These are phyloP conservation scores for Aspergillus ruber DNA, from an alignment of 2,329 filamentous ascomycete genomes.

Conservation along the genomic window DNA sequence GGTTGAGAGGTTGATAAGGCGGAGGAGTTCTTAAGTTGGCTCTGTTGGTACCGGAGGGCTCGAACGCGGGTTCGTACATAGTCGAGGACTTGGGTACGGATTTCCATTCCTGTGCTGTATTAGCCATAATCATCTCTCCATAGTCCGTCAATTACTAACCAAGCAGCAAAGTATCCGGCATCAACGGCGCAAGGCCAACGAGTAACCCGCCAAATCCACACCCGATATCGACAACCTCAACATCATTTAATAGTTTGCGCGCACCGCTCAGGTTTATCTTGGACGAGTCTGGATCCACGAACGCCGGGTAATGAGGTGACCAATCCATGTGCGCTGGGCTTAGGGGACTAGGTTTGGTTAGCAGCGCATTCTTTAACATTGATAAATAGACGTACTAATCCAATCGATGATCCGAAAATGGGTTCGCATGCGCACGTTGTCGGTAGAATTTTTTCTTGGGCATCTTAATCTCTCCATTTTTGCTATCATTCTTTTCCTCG, in stretches of 20 bases:
- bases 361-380: background rate
- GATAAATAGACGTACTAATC: constrained; percentile 61
- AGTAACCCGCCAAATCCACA: constrained; percentile 92
- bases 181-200: constrained; percentile 71
- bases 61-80: constrained; percentile 84
- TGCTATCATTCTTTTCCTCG: constrained; percentile 15
- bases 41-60: constrained; percentile 58
- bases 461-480: constrained; percentile 46
- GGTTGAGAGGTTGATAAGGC: background rate
- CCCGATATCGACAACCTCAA: constrained; percentile 93
- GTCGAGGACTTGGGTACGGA: constrained; percentile 80
- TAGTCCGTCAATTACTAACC: constrained; percentile 46
- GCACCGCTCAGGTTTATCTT: constrained; percentile 26
- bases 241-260: constrained; percentile 55
- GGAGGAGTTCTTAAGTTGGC: constrained; percentile 15
- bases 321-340: constrained; percentile 85
- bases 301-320: constrained; percentile 75
- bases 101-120: constrained; percentile 63
- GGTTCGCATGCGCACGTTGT: constrained; percentile 94
- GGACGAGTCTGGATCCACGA: constrained; percentile 41
- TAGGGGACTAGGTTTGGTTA: constrained; percentile 54
- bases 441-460: constrained; percentile 95
- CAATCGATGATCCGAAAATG: constrained; percentile 89
- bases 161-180: constrained; percentile 77
- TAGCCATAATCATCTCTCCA: background rate